Conservation (phyloP, 2,329 filamentous ascomycete genomes). For the Colletotrichum sp. region DNA sequence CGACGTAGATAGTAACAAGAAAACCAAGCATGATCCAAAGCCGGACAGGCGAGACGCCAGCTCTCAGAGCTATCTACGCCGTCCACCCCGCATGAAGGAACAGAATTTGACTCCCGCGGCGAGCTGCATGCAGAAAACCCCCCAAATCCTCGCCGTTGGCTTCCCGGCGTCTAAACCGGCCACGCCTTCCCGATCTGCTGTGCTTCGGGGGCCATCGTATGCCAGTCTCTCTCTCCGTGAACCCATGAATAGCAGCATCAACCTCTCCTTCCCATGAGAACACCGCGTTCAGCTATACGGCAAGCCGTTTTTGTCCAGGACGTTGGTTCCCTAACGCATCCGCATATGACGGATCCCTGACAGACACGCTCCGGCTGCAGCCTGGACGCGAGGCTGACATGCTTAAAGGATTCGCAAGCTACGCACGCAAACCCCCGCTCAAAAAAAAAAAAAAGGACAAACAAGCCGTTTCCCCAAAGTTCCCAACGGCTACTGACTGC, state of each 20-base stretch:
- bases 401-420: not conserved
- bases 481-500: not conserved
- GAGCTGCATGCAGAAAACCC: not conserved
- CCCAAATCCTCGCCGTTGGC: not conserved
- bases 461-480: not conserved
- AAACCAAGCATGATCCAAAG: not conserved
- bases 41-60: not conserved
- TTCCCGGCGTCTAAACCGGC: not conserved
- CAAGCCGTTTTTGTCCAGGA: not conserved
- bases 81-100: not conserved
- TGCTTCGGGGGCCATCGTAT: not conserved
- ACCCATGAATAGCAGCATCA: not conserved
- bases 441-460: rapidly evolving
- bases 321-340: not conserved
- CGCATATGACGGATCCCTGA: not conserved
- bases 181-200: not conserved
- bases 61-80: not conserved
- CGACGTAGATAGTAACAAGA: not conserved
- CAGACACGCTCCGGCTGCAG: not conserved
- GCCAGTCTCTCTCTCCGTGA: not conserved
- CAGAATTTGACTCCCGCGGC: not conserved
- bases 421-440: rapidly evolving
- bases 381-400: not conserved
- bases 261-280: not conserved
- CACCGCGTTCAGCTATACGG: not conserved